Evolutionary conservation across 2,329 filamentous ascomycete species (phyloP).

Genomic region (Pseudonectria buxi): DNA sequence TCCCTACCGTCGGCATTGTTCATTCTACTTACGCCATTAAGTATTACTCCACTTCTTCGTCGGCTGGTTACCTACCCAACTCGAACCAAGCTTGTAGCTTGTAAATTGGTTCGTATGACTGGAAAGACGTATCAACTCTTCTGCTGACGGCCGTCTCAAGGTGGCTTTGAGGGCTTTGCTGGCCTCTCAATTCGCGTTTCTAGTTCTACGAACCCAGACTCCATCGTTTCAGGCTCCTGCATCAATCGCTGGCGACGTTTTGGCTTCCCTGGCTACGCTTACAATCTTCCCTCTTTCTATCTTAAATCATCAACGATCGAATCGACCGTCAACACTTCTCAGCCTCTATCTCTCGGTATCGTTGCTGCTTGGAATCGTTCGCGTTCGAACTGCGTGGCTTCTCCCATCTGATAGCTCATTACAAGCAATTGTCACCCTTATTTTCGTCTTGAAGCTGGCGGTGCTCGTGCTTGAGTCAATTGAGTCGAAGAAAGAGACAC

Average conservation of each 20-base stretch:
- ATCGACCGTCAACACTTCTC: no score
- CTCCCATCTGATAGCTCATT: no score
- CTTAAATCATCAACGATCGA: no score
- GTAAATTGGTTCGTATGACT: constrained; percentile 10
- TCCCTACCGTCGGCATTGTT: constrained; percentile 13
- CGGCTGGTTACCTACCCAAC: constrained; percentile 2
- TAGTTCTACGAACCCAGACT: constrained; percentile 14
- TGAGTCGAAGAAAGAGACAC: constrained; percentile 6
- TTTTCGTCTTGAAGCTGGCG: no score
- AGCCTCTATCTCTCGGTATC: constrained; percentile 14
- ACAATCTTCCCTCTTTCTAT: no score
- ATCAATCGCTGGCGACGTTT: no score
- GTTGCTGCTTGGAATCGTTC: constrained; percentile 11
- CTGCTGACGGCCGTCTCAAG: constrained; percentile 7
- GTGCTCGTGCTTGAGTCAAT: no score
- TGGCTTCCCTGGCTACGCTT: no score
- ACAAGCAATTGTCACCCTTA: no score
- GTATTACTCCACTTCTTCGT: constrained; percentile 1
- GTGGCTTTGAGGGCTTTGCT: no score
- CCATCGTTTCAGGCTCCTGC: constrained; percentile 20
- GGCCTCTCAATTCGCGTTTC: no score
- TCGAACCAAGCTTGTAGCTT: constrained; percentile 1
- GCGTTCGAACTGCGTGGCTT: no score
- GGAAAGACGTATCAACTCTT: constrained; percentile 9
- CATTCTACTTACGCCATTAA: constrained; percentile 9